Conservation (phyloP, 192 early-diverging fungal species). For the Coemansia aciculifera region DNA sequence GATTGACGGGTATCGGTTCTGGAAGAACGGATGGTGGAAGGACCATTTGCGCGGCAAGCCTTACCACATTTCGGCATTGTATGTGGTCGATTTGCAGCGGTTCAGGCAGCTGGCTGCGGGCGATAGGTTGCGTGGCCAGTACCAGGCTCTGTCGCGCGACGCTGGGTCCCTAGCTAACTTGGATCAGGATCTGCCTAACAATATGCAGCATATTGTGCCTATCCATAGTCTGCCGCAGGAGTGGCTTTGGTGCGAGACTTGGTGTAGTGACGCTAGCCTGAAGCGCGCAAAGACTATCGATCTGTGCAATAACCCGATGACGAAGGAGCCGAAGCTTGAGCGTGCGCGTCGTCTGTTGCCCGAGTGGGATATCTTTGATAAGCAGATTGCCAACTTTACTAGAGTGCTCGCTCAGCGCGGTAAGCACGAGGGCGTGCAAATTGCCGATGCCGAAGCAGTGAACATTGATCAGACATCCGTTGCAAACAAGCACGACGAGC, state of each 20-base stretch:
- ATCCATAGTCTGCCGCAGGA: slow-evolving; percentile 93
- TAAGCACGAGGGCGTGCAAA: slow-evolving; percentile 37
- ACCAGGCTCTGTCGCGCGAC: slow-evolving; percentile 88
- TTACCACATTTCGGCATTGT: slow-evolving; percentile 96
- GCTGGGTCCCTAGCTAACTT: slow-evolving; percentile 89
- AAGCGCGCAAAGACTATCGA: slow-evolving; percentile 95
- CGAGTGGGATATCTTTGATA: slow-evolving; percentile 91
- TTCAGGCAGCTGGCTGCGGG: slow-evolving; percentile 95
- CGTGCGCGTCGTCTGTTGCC: slow-evolving; percentile 88
- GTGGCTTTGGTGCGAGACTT: slow-evolving; percentile 99
- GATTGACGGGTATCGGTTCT: slow-evolving; percentile 97
- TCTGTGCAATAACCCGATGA: slow-evolving; percentile 98
- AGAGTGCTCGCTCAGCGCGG: slow-evolving; percentile 37
- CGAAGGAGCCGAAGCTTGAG: slow-evolving; percentile 97
- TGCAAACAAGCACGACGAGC: slow-evolving; percentile 36
- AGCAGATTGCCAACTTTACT: slow-evolving; percentile 59
- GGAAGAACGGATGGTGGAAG: slow-evolving; percentile 96
- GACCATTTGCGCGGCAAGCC: slow-evolving; percentile 82
- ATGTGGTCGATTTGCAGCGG: slow-evolving; percentile 90
- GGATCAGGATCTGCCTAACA: slow-evolving; percentile 98
- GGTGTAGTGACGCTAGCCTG: slow-evolving; percentile 87
- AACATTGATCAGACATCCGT: slow-evolving; percentile 25
- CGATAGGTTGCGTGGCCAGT: slow-evolving; percentile 88
- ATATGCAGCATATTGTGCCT: slow-evolving; percentile 89
- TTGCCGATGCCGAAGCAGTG: slow-evolving; percentile 45